Conservation (phyloP, 106 monocot genomes). For the Allium cepa region DNA sequence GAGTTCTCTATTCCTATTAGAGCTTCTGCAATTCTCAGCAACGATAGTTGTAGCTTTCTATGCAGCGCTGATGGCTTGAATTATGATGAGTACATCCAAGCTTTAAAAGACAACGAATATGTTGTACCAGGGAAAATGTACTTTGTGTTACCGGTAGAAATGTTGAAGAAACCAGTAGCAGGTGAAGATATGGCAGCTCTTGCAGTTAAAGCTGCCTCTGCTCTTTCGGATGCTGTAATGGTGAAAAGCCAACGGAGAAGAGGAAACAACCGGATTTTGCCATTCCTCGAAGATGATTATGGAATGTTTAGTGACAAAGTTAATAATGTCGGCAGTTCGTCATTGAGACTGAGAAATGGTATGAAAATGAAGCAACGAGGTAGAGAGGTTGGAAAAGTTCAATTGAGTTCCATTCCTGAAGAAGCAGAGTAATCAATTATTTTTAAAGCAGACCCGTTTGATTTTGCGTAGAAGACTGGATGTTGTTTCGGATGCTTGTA, state of each 20-base stretch:
- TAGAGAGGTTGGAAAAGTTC: background rate
- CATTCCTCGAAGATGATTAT: background rate
- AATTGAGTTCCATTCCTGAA: background rate
- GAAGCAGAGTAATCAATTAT: background rate
- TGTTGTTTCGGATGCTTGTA: no score
- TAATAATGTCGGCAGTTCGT: background rate
- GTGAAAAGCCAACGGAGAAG: background rate
- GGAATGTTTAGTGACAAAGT: background rate
- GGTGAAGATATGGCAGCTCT: slow-evolving; percentile 11
- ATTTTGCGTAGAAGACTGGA: no score
- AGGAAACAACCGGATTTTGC: background rate
- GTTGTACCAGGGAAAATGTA: slow-evolving; percentile 7
- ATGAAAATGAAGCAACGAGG: background rate
- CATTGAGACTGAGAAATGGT: background rate
- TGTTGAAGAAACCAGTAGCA: background rate
- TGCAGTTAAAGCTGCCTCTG: slow-evolving; percentile 1
- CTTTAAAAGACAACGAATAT: background rate
- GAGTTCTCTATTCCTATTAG: background rate
- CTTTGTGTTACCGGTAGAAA: slow-evolving; percentile 4
- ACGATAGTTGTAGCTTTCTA: background rate
- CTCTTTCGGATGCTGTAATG: background rate
- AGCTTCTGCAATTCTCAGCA: background rate
- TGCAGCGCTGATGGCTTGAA: slow-evolving; percentile 10
- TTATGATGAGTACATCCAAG: background rate
- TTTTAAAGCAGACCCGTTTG: background rate